Conservation (phyloP, 2,329 filamentous ascomycete species). For the Sarocladiaceae sp. region DNA sequence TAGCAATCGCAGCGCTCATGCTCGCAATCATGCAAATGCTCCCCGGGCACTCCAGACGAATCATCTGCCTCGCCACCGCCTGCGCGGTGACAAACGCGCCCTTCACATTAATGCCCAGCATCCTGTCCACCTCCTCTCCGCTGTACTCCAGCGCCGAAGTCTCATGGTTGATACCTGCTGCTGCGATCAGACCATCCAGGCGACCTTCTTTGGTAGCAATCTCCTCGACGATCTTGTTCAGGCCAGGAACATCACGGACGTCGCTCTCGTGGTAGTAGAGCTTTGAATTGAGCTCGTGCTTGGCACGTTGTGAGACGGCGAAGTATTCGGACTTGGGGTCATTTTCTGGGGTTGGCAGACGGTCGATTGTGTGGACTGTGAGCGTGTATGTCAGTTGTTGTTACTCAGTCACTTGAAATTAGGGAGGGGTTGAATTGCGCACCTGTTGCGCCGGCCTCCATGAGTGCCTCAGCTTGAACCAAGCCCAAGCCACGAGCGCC, state of each 20-base stretch:
- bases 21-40: slow-evolving; percentile 66
- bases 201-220: slow-evolving; percentile 69
- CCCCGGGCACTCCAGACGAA: slow-evolving; percentile 51
- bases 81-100: slow-evolving; percentile 83
- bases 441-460: slow-evolving; percentile 74
- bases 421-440: slow-evolving; percentile 7
- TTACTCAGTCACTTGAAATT: neutral
- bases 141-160: slow-evolving; percentile 77
- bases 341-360: slow-evolving; percentile 46
- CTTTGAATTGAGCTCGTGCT: slow-evolving; percentile 59
- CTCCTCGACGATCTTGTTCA: slow-evolving; percentile 63
- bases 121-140: slow-evolving; percentile 68
- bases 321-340: slow-evolving; percentile 55
- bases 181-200: slow-evolving; percentile 73
- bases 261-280: slow-evolving; percentile 76
- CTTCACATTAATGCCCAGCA: slow-evolving; percentile 83
- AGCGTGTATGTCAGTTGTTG: neutral
- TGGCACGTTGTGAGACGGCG: slow-evolving; percentile 58
- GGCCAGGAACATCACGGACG: slow-evolving; percentile 64
- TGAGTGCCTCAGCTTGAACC: slow-evolving; percentile 71
- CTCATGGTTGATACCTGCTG: slow-evolving; percentile 75
- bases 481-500: slow-evolving; percentile 74
- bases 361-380: slow-evolving; percentile 64
- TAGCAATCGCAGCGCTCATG: slow-evolving; percentile 66
- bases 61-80: slow-evolving; percentile 77